Evolutionary conservation across 2,329 filamentous ascomycete genomes (phyloP), one percentile per base, ranked within the genome.

Genomic region (Fusarium sp.): DNA sequence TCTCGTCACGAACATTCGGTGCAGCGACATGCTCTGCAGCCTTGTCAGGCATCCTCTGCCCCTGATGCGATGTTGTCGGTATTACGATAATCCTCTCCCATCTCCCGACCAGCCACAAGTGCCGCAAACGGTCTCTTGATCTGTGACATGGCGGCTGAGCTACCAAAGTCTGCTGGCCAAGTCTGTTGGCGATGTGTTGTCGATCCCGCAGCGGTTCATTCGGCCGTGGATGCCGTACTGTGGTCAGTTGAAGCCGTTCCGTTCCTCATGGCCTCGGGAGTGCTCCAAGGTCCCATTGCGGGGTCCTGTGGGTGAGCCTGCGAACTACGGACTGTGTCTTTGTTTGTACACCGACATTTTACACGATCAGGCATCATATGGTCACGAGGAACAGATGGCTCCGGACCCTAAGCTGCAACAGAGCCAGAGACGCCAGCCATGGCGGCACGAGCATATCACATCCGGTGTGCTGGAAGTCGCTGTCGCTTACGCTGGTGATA

Each of bases 311-410:
- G 63, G 37, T 64, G 58, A 63, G 57, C 64, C 30, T 65, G 61
- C 64, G 48, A 73, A 70, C 62, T 52, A 67, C 43, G 56, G 63
- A 64, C 64, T 43, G 20, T 52, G 61, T 70, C 43, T 70, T 59
- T 27, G 58, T 57, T 23, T 56, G 64, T 73, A 79, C 77, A 79
- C 77, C 77, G 77, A 79, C 77, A 77, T 79, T 79, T 75, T 77
- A 59, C 65, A 57, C 52, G 67, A 70, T 72, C 67, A 59, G 60
- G 39, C 71, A 74, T 73, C 71, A 74, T 72, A 71, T 76, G 74
- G 73, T 73, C 69, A 74, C 60, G 68, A 72, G 74, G 54, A 58
- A 67, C 66, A 64, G 18, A 52, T 37, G 74, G 64, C 68, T 59
- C 71, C 63, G 60, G 65, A 59, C 59, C 57, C 66, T 63, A 66